Percentiles rank a stretch among this genome's conserved stretches.
These are phyloP conservation scores for Periconia digitata DNA, from an alignment of 2,329 filamentous ascomycete genomes.

Conservation along the genomic window DNA sequence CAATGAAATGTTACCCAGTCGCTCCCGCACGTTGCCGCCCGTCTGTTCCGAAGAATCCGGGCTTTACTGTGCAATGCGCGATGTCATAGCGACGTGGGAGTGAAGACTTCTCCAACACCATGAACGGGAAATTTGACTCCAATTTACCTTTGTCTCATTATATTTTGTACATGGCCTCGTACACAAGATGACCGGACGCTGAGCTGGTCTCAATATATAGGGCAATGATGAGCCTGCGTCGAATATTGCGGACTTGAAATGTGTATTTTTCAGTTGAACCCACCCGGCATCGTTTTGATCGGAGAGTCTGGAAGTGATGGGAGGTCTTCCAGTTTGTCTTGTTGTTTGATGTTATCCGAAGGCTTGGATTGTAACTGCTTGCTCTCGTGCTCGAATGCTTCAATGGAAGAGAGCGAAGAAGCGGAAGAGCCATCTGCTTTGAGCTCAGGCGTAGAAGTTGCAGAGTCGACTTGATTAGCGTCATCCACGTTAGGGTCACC, in stretches of 20 bases:
- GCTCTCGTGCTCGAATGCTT: slow-evolving; percentile 33
- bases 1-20: neutral
- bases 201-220: neutral
- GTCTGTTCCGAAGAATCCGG: neutral
- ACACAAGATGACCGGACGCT: neutral
- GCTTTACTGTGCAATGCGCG: neutral
- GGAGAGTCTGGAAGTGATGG: slow-evolving; percentile 45
- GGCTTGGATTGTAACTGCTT: slow-evolving; percentile 29
- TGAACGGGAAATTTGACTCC: no score
- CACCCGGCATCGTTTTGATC: slow-evolving; percentile 33
- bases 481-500: slow-evolving; percentile 32
- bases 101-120: neutral
- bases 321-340: slow-evolving; percentile 43
- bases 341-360: slow-evolving; percentile 16
- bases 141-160: neutral
- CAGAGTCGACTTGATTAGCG: slow-evolving; percentile 19
- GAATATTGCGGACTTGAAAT: no score
- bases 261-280: slow-evolving; percentile 21
- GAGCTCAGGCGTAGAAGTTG: slow-evolving; percentile 38
- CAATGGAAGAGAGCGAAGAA: slow-evolving; percentile 35
- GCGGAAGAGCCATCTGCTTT: slow-evolving; percentile 36
- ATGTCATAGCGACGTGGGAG: neutral
- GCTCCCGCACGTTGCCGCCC: neutral
- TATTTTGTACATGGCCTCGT: neutral
- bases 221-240: no score